Evolutionary conservation across 345 rosid genomes (phyloP).

Genomic region (Dimocarpus longan): DNA sequence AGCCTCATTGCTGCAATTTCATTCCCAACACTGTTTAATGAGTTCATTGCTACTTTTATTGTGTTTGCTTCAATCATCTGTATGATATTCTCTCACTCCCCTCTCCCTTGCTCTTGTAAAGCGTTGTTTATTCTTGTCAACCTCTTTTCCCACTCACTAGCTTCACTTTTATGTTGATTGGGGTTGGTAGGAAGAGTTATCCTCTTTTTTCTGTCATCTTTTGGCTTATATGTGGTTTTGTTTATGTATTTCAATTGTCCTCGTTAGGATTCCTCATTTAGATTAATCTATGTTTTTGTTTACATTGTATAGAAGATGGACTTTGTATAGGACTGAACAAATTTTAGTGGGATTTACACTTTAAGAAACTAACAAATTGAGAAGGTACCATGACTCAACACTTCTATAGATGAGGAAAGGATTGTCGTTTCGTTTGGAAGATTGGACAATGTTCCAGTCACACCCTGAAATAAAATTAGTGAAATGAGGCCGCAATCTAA

Average conservation of each 20-base stretch:
- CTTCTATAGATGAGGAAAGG: neutral
- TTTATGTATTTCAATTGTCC: neutral
- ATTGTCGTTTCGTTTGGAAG: no score
- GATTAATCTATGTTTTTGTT: neutral
- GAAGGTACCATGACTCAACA: neutral
- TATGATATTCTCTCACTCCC: neutral
- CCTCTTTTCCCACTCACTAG: constrained; percentile 5
- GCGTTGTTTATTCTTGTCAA: constrained; percentile 18
- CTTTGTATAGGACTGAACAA: neutral
- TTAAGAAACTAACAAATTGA: neutral
- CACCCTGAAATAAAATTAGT: no score
- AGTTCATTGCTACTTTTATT: constrained; percentile 22
- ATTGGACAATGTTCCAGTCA: neutral
- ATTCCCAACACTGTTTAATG: neutral
- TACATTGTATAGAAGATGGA: neutral
- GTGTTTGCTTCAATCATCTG: neutral
- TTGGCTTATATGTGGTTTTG: neutral
- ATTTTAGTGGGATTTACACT: no score
- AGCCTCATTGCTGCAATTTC: constrained; percentile 17
- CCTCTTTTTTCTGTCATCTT: neutral
- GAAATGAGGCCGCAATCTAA: neutral
- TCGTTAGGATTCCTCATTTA: neutral
- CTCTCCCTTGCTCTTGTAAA: constrained; percentile 15
- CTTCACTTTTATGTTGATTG: constrained; percentile 6
- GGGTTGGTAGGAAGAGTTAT: constrained; percentile 6